Evolutionary conservation across 306 rosid genomes (phyloP).

Genomic region (Fragaria vesca): DNA sequence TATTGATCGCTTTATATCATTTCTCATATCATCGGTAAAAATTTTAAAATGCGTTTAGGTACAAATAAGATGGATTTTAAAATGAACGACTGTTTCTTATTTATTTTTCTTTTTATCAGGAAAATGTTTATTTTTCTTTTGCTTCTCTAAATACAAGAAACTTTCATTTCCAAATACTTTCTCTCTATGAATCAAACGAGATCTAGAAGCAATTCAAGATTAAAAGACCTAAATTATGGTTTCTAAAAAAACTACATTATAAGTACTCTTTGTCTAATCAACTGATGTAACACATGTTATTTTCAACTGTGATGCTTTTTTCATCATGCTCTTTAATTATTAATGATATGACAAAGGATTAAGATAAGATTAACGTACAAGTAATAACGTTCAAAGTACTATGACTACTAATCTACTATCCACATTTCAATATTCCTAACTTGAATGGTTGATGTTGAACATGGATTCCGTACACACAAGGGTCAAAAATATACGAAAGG

Average conservation of each 20-base stretch:
- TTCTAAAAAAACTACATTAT: no score
- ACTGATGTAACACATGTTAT: neutral
- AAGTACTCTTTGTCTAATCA: neutral
- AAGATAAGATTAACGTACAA: neutral
- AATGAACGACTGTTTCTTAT: no score
- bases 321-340: neutral
- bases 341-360: neutral
- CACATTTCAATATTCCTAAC: conserved; percentile 8
- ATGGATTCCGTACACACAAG: conserved; percentile 38
- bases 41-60: no score
- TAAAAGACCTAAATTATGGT: neutral
- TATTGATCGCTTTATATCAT: no score
- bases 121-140: no score
- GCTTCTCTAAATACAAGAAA: no score
- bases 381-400: neutral
- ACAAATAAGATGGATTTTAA: no score
- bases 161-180: no score
- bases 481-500: conserved; percentile 23
- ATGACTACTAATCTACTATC: neutral
- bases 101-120: no score
- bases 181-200: no score
- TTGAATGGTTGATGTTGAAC: conserved; percentile 34
- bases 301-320: neutral
- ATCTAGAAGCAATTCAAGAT: rapidly evolving
- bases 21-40: no score